Base-by-base conservation (phyloP, 768 basidiomycete genomes). In the Pholiota conissans region DNA sequence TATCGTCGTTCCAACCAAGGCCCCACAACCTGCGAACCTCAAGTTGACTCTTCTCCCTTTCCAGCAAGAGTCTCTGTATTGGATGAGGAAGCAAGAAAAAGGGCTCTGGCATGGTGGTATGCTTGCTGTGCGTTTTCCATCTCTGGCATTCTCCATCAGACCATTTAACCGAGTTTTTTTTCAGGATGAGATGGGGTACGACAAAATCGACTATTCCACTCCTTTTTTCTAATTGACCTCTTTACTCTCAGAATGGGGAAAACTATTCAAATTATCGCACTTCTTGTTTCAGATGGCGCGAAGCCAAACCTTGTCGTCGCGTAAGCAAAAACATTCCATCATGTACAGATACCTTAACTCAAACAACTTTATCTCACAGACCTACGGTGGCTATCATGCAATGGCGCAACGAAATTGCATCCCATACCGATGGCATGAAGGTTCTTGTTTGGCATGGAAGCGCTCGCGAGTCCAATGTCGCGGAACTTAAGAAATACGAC, bases 71-170 rank as follows among this genome's bases (percentile, higher is more conserved):
- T 93, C 92, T 73, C 76, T 99, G 61, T 88, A 79, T 66, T 99
- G 97, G 97, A 96, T 99, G 93, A 83, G 85, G 63, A 81, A 92
- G 67, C 97, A 98, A 75, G 97, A 99, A 70, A 76, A 86, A 53
- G 82, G 90, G 6, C 73, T 85, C 2, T 98, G 95, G 92, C 76
- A 79, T 48, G 97, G 96, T 34, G 97, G 96, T 4, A 88, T 98
- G 85, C 79, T 98, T 52, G 93, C 95, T 18, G 91, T 91, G 72
- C 64, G 88, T 76, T 26, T 61, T 47, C 35, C 39, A 55, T 18
- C 52, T 51, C 26, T 11, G 32, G 11, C 5, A 32, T 57, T 34
- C 9, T 39, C 3, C 32, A n/a, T 10, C 30, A 14, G 3, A 10
- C 13, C 18, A 6, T 26, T 49, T 48, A 32, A 37, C 2, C 32